Evolutionary conservation across 805 yeast genomes (phyloP), one percentile per base, ranked within the genome.

Genomic region (Debaryomyces hansenii): DNA sequence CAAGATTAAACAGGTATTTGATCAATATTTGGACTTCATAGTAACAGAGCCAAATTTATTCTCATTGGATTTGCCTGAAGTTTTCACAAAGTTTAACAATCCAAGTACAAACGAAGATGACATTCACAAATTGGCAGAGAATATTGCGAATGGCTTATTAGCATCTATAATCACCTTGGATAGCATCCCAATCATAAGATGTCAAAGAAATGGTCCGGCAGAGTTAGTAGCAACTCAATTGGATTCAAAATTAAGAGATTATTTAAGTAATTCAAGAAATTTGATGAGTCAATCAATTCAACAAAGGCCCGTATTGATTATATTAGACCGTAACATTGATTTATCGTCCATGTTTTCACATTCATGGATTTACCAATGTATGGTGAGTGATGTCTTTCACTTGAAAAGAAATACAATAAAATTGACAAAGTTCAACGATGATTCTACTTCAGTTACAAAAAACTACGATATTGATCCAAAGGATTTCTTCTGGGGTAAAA

Each of bases 291-390:
- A 55, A 41, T 46, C 64, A 35, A 44, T 60, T 53, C 55, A 75
- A 34, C 85, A 84, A 47, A 74, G 96, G 50, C 80, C 86, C 2
- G 97, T 92, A 10, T 72, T 94, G 56, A 77, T 95, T 28, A 66
- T 94, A 35, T 68, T 94, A 38, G 99, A 94, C 67, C 78, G 99
- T 65, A 88, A 86, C 61, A 76, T 94, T 48, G 98, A 94, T 67
- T 74, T 94, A 50, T 85, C 94, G 1, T 85, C 96, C 12, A 92
- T 94, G 97, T 84, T 94, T 66, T 81, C 92, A 1, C 99, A 94
- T 68, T 89, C 97, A 10, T 92, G 98, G 97, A 91, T 95, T 41
- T 94, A 94, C 64, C 96, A 92, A 70, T 90, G 97, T 59, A 84
- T 94, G 81, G 94, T 94, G 15, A 87, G 91, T 59, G 99, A 94